Evolutionary conservation across 768 basidiomycete species (phyloP), one percentile per base, ranked within the genome.

Genomic region (Xerocomellus dryophilus): DNA sequence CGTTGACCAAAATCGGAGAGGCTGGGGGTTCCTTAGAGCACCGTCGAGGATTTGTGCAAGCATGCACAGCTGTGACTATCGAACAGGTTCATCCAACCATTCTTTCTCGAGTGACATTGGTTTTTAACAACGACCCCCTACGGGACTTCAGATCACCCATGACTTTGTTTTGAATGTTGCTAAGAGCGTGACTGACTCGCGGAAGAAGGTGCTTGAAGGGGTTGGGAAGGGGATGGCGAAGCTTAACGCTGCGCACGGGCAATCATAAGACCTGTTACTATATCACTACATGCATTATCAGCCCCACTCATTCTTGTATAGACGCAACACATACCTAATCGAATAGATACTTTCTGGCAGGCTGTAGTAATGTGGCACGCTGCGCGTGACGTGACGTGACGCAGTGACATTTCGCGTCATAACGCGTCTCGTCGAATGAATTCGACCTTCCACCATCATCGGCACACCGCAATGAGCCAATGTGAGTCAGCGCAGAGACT

Each of bases 201-300:
- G 85, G 39, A 88, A 81, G 67, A 88, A 83, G 68, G 80, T 86
- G 7, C 68, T 83, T 20, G 88, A 88, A 51, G 89, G 88, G 25
- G 73, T 85, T 39, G 84, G 81, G 27, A 90, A 86, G 64, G 89
- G 90, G 17, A 76, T 88, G 51, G 62, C 68, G n/a, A 82, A 81
- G 46, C 67, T 86, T 43, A 74, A 72, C 61, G 69, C 75, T 35
- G 73, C 70, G 11, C 74, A 81, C 40, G 62, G 66, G 36, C 61
- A 71, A 53, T 47, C 60, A 51, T 73, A 49, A 57, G 29, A 31
- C 46, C 18, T 7, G 2, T 34, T 27, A 43, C 27, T 36, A 44
- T 20, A 48, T 43, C 43, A 50, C 31, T 12, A 18, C 47, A 59
- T 51, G 49, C 40, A 60, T 50, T 42, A 45, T 48, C 47, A 69